Evolutionary conservation across 2,329 filamentous ascomycete genomes (phyloP).

Genomic region (Ophiocordyceps camponoti-floridani): DNA sequence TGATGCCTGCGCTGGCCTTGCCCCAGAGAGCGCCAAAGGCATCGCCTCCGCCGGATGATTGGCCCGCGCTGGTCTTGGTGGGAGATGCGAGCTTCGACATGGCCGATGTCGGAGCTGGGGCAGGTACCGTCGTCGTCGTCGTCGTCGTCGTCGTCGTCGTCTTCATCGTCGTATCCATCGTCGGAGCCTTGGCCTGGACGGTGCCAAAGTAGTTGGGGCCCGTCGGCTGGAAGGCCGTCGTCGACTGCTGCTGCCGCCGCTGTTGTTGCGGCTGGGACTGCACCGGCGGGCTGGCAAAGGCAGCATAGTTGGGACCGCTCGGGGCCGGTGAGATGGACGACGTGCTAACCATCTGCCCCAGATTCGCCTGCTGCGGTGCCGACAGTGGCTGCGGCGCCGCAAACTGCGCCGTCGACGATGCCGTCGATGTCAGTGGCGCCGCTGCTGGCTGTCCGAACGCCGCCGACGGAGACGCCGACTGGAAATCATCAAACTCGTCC

Average conservation of each 20-base stretch:
- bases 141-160: too few relatives aligned
- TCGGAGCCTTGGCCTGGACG: conserved; percentile 30
- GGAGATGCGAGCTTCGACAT: conserved; percentile 9
- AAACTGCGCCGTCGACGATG: conserved; percentile 45
- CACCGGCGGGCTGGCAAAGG: conserved; percentile 26
- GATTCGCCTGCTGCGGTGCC: conserved; percentile 61
- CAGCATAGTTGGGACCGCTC: conserved; percentile 37
- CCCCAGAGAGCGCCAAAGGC: conserved; percentile 83
- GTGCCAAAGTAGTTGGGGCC: conserved; percentile 94
- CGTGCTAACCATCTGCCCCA: conserved; percentile 64
- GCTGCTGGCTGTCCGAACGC: conserved; percentile 22
- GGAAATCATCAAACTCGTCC: conserved; percentile 95
- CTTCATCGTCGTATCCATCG: too few relatives aligned
- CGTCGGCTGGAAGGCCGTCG: conserved; percentile 48
- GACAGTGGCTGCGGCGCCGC: conserved; percentile 72
- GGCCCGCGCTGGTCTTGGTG: conserved; percentile 27
- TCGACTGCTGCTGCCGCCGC: conserved; percentile 44
- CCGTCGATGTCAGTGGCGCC: conserved; percentile 29
- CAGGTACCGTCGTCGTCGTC: too few relatives aligned
- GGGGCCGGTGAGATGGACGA: conserved; percentile 63
- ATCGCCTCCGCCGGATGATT: conserved; percentile 47
- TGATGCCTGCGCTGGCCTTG: conserved; percentile 53
- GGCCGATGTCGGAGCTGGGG: conserved; percentile 7
- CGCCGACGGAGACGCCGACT: conserved; percentile 52
- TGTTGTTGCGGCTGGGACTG: conserved; percentile 59